A percentile compares a stretch with the other conserved stretches of the same genome.
Evolutionary conservation across 1,284 basidiomycete genomes (phyloP).

Genomic region (Cutaneotrichosporon sp.): DNA sequence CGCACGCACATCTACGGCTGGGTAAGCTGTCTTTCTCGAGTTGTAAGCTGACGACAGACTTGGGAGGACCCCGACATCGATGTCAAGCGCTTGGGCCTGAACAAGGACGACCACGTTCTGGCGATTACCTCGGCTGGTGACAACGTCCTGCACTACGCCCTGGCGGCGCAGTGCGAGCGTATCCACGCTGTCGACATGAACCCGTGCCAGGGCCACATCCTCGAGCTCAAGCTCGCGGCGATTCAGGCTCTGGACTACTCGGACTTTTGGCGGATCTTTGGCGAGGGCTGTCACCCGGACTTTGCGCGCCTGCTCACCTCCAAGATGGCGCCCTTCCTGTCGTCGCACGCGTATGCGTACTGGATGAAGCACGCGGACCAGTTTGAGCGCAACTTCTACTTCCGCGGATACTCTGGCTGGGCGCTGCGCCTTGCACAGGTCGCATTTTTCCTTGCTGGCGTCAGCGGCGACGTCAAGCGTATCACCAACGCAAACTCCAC

Average conservation of each 20-base stretch:
- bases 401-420: constrained; percentile 66
- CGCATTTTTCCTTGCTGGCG: constrained; percentile 61
- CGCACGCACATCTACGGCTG: constrained; percentile 65
- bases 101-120: constrained; percentile 62
- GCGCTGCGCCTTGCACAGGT: constrained; percentile 63
- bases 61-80: constrained; percentile 80
- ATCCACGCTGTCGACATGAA: constrained; percentile 66
- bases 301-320: constrained; percentile 64
- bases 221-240: constrained; percentile 72
- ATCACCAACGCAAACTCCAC: constrained; percentile 58
- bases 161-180: constrained; percentile 58
- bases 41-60: constrained; percentile 49
- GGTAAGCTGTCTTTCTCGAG: constrained; percentile 25
- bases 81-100: constrained; percentile 62
- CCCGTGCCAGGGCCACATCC: constrained; percentile 65
- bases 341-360: constrained; percentile 55
- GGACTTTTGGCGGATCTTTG: constrained; percentile 70
- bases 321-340: constrained; percentile 65
- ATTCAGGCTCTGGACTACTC: constrained; percentile 60
- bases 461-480: constrained; percentile 55
- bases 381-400: constrained; percentile 66
- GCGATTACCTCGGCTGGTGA: constrained; percentile 76
- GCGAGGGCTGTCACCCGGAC: constrained; percentile 58
- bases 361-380: constrained; percentile 64
- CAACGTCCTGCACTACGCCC: constrained; percentile 75